Evolutionary conservation across 2,329 filamentous ascomycete species (phyloP), one percentile per base, ranked within the genome.

Genomic region (Curvularia spicifera): DNA sequence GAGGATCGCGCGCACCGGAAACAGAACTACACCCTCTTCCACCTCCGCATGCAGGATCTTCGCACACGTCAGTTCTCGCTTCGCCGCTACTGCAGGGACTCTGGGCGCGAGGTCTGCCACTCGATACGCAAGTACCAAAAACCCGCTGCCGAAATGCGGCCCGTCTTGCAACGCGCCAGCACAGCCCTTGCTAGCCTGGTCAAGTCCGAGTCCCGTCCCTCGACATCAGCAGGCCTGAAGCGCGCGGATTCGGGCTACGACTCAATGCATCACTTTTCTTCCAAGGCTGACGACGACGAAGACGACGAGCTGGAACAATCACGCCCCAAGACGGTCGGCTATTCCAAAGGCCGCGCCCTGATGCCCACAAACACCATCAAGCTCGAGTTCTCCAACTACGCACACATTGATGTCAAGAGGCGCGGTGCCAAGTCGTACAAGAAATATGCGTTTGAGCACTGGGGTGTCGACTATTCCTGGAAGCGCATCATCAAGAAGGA

Each of bases 361-460:
- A 71, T 78, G 44, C 86, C 91, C 18, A 91, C 89, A 57, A 92
- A 96, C 76, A 89, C 85, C 35, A 90, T 94, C 75, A 91, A 93
- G 78, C 85, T 99, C 33, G 94, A 98, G 75, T 99, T 97, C 75
- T 96, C 92, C 65, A 99, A 98, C 80, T 99, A 99, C 75, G 94
- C 94, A 2, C 92, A 95, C 68, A 87, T 98, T 40, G 91, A 97
- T 64, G 80, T 99, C 50, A 87, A 85, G 66, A 87, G 91, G 42
- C 83, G 86, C 24, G 89, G 89, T 6, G 80, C 84, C 50, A 88
- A 86, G 66, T 81, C 83, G 44, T 83, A 83, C 62, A 94, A 93
- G 78, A 85, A 87, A 61, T 98, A 97, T 76, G 91, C 93, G 54
- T 97, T 96, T 70, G 90, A 94, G 72, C 97, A 96, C 83, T 98